Base-by-base conservation (phyloP, 805 yeast genomes). In the Sugiyamaella lignohabitans region DNA sequence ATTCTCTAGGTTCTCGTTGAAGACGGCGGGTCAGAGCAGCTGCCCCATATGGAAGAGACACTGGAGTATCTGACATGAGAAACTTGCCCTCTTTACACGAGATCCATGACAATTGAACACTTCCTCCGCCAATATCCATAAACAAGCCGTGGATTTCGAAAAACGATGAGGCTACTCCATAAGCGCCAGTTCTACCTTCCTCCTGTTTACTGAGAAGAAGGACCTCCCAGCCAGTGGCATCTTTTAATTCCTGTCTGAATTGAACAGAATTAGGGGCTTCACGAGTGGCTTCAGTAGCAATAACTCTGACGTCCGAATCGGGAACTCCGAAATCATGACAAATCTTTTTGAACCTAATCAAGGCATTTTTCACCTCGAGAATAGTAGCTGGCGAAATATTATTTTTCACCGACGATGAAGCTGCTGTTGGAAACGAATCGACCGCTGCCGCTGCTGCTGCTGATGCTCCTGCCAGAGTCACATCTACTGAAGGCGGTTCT, bases 251-350 rank as follows among this genome's bases (percentile, higher is more conserved):
- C 18, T 71, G 71, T 36, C 79, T 69, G 55, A 84, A 76, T 46
- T 77, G 80, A 41, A 71, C 72, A 0, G 82, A 74, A 54, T 83
- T 83, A 3, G 79, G 67, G 2, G 87, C 87, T 52, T 78, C 81
- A 56, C 87, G 72, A 0, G 84, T 78, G 1, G 87, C 87, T 55
- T 83, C 87, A 0, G 89, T 82, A 5, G 87, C 87, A 18, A 83
- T 80, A 1, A 84, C 81, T 49, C 76, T 67, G 10, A 82, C 85
- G 14, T 70, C 61, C 44, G 72, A 73, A 23, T 63, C 59, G 4
- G 79, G 74, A 1, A 84, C 88, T 20, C 87, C 87, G 57, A 84
- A 84, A 62, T 82, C 87, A 45, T 74, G 78, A 60, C 91, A 84
- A 38, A 83, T 80, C 54, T 76, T 67, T 56, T 77, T 75, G 65